Evolutionary conservation across 306 rosid genomes (phyloP).

Genomic region (Prunus mongolica): DNA sequence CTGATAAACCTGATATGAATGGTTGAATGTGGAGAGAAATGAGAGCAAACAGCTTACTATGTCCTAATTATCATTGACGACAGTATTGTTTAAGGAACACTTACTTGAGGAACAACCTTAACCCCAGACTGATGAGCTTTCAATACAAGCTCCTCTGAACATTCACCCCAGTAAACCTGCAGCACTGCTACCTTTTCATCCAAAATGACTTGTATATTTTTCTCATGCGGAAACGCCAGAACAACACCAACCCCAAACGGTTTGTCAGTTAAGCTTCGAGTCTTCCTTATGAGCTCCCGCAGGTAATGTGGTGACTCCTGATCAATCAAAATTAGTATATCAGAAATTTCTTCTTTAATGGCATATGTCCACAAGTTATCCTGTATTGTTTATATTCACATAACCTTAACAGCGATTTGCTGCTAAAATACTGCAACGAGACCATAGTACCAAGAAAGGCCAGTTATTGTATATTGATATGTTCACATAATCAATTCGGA

Average conservation of each 20-base stretch:
- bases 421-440: background rate
- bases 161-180: slow-evolving; percentile 81
- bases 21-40: background rate
- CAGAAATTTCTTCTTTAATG: slow-evolving; percentile 5
- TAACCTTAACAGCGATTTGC: background rate
- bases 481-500: too few relatives aligned
- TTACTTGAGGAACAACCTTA: slow-evolving; percentile 78
- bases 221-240: slow-evolving; percentile 73
- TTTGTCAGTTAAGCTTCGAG: slow-evolving; percentile 65
- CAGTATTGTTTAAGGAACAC: slow-evolving; percentile 8
- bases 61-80: background rate
- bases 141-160: slow-evolving; percentile 53
- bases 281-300: slow-evolving; percentile 60
- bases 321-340: slow-evolving; percentile 10
- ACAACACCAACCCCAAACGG: slow-evolving; percentile 79
- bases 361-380: background rate
- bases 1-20: background rate
- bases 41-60: too few relatives aligned
- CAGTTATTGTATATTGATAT: too few relatives aligned
- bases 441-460: too few relatives aligned
- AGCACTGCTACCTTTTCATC: slow-evolving; percentile 76
- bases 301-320: slow-evolving; percentile 70
- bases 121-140: slow-evolving; percentile 74
- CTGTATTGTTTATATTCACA: too few relatives aligned
- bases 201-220: slow-evolving; percentile 61